Percentiles rank a stretch among this genome's conserved stretches.
Evolutionary conservation across 1,284 basidiomycete species (phyloP).

Genomic region (Microbotryum scabiosae): DNA sequence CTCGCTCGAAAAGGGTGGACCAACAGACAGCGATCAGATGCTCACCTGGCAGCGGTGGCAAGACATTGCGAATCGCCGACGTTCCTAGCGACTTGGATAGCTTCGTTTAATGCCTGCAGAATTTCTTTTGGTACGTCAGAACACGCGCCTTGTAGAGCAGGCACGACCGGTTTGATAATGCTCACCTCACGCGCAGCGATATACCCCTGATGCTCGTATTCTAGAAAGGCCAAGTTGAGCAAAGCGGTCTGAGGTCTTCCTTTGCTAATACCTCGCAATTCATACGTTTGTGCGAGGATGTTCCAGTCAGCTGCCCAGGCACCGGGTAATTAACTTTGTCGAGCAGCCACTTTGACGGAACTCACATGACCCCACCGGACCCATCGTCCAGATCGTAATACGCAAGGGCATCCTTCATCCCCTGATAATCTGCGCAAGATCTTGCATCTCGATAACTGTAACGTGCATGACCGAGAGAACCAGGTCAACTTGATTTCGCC

Average conservation of each 20-base stretch:
- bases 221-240: constrained; percentile 18
- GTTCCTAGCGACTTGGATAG: constrained; percentile 11
- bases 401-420: not conserved
- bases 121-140: too few relatives aligned
- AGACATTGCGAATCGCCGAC: constrained; percentile 10
- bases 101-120: constrained; percentile 9
- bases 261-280: too few relatives aligned
- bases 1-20: too few relatives aligned
- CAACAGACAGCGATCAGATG: too few relatives aligned
- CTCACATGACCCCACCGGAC: not conserved
- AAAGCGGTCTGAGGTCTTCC: constrained; percentile 12
- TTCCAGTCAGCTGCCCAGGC: too few relatives aligned
- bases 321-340: too few relatives aligned
- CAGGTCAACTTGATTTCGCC: not conserved
- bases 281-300: too few relatives aligned
- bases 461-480: not conserved
- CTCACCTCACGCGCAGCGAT: constrained; percentile 1
- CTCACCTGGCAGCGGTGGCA: constrained; percentile 3
- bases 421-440: constrained; percentile 7
- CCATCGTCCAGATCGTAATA: constrained; percentile 4
- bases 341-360: too few relatives aligned
- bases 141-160: too few relatives aligned
- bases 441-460: constrained; percentile 3
- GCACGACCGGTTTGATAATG: not conserved
- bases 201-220: constrained; percentile 8